These are phyloP conservation scores for Oleoguttula mirabilis DNA, from an alignment of 495 filamentous ascomycete species.

Conservation along the genomic window DNA sequence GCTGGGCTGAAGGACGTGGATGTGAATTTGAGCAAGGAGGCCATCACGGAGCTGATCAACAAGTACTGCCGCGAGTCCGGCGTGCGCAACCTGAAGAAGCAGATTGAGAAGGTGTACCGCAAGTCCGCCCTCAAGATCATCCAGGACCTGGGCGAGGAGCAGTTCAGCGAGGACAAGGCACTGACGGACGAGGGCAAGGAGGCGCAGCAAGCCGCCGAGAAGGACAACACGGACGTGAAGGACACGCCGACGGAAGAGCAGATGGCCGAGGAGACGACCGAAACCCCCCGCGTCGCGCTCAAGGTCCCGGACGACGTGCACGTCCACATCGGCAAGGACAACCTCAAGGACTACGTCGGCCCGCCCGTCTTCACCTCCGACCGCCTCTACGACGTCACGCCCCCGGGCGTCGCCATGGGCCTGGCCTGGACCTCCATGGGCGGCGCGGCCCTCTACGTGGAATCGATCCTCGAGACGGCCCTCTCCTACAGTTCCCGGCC, in stretches of 20 bases:
- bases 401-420: constrained; percentile 97
- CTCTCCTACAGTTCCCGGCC: constrained; percentile 60
- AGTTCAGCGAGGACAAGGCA: constrained; percentile 71
- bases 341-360: constrained; percentile 93
- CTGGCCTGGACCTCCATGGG: constrained; percentile 98
- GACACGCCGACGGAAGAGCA: constrained; percentile 38
- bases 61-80: constrained; percentile 95
- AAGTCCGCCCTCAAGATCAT: constrained; percentile 97
- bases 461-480: constrained; percentile 82
- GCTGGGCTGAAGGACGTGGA: constrained; percentile 85
- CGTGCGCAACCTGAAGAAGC: constrained; percentile 96
- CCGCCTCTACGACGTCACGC: constrained; percentile 85
- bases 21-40: constrained; percentile 67
- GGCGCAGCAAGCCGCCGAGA: constrained; percentile 58
- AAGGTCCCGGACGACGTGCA: constrained; percentile 80
- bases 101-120: constrained; percentile 97
- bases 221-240: constrained; percentile 45
- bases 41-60: constrained; percentile 94
- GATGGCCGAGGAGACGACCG: constrained; percentile 57
- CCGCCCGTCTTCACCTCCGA: constrained; percentile 92
- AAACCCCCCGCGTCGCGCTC: constrained; percentile 65
- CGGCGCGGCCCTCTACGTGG: constrained; percentile 90
- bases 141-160: constrained; percentile 84
- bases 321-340: constrained; percentile 77
- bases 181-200: constrained; percentile 81